Conservation (phyloP, 2,329 filamentous ascomycete genomes). For the Penicillium sclerotigenum region DNA sequence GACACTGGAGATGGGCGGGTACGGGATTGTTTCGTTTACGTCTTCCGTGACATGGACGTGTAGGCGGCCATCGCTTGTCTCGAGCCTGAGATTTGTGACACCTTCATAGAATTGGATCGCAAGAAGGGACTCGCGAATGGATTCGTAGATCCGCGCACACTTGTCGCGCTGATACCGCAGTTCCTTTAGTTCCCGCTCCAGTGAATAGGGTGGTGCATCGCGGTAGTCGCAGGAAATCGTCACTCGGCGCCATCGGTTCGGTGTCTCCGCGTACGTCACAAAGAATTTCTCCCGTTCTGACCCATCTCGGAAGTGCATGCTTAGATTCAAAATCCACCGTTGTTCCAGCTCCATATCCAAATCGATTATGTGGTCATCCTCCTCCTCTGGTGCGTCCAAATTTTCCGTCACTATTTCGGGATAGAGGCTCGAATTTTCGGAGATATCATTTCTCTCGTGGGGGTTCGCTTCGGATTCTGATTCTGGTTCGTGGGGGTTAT, state of each 20-base stretch:
- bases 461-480: constrained; percentile 24
- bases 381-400: constrained; percentile 2
- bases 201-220: constrained; percentile 70
- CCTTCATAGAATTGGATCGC: constrained; percentile 96
- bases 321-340: constrained; percentile 93
- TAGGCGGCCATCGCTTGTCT: constrained; percentile 80
- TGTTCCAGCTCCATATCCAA: constrained; percentile 71
- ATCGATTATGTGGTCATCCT: constrained; percentile 52
- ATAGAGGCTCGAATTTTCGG: constrained; percentile 29
- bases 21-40: constrained; percentile 87
- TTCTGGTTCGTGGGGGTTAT: constrained; percentile 19
- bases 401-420: constrained; percentile 13
- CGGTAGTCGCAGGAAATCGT: constrained; percentile 94
- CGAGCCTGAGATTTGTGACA: constrained; percentile 90
- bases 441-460: constrained; percentile 21
- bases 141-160: constrained; percentile 87
- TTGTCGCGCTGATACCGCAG: constrained; percentile 87
- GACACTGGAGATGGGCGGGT: constrained; percentile 70
- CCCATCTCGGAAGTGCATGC: constrained; percentile 95
- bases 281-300: constrained; percentile 97
- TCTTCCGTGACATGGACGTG: constrained; percentile 99
- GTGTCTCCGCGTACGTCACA: constrained; percentile 82
- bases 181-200: constrained; percentile 77
- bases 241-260: constrained; percentile 77
- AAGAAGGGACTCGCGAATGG: constrained; percentile 84